Base-by-base conservation (phyloP, 2,329 filamentous ascomycete species). In the Colletotrichum sansevieriae region DNA sequence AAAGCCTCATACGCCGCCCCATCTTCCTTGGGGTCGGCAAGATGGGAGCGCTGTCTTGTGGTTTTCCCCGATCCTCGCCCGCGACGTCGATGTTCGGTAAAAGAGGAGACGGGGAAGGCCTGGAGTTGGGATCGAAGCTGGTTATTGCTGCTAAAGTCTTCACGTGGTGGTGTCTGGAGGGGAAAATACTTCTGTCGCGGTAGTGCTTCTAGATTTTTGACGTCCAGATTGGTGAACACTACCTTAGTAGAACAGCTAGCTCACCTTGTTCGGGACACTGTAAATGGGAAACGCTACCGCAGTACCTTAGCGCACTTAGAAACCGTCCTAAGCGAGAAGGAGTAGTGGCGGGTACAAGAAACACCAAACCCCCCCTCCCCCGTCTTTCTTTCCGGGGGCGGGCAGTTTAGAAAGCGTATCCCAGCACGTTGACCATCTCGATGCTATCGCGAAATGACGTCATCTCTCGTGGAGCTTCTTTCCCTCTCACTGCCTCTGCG, bases 371-470 rank as follows among this genome's bases (percentile, higher is more conserved):
- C 54, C 52, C 22, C n/a, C 29, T 29, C 46, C 22, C n/a, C 18
- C n/a, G 33, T 43, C 15, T 46, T 11, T 20, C 43, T 20, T 46
- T 20, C 15, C 35, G 11, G 51, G n/a, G 29, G 33, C 51, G 51
- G 33, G 37, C 12, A 39, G 12, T 11, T 9, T 4, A 33, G 43
- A 20, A 52, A 61, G 35, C 20, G 22, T 18, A 64, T 57, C 58
- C 49, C 52, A 63, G 63, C 65, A 65, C 35, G 65, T 35, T 47
- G 43, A 37, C 60, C 65, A 68, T 68, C 65, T 68, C 65, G 65
- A 68, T 68, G 65, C 20, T 47, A 65, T 68, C 65, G 41, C 39
- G 44, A 25, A n/a, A 65, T 68, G 65, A 68, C 65, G 65, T 68
- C 65, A 68, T 10, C 20, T 12, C 29, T 8, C 29, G 22, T 12